Evolutionary conservation across 495 filamentous ascomycete genomes (phyloP).

Genomic region (Daldinia bambusicola): DNA sequence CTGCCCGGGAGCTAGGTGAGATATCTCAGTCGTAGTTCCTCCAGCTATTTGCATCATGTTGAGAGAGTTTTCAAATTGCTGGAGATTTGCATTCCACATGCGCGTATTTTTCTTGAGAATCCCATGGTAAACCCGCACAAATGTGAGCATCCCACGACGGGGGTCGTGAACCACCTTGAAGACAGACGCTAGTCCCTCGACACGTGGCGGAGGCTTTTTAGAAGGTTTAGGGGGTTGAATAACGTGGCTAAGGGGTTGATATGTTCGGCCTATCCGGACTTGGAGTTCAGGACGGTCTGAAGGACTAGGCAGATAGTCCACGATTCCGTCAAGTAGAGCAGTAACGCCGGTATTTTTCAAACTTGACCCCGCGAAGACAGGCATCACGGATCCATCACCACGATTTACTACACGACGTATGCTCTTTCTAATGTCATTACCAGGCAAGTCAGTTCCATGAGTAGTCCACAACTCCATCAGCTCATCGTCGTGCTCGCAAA

Average conservation of each 20-base stretch:
- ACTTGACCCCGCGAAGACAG: conserved; percentile 91
- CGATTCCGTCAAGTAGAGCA: conserved; percentile 87
- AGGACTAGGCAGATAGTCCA: conserved; percentile 87
- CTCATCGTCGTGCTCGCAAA: conserved; percentile 87
- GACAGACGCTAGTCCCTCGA: conserved; percentile 83
- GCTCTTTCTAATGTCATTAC: conserved; percentile 72
- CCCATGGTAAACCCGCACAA: conserved; percentile 91
- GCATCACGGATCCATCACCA: conserved; percentile 72
- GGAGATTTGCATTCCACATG: conserved; percentile 89
- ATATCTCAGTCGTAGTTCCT: conserved; percentile 84
- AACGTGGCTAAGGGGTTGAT: conserved; percentile 63
- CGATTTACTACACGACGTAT: conserved; percentile 78
- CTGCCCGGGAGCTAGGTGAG: conserved; percentile 81
- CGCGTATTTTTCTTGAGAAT: conserved; percentile 74
- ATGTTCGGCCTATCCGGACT: conserved; percentile 70
- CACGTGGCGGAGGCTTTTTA: conserved; percentile 60
- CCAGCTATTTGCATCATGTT: conserved; percentile 92
- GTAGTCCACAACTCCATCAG: conserved; percentile 87
- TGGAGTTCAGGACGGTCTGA: conserved; percentile 80
- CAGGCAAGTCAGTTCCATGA: conserved; percentile 75
- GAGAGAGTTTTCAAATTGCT: conserved; percentile 81
- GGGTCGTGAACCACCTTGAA: conserved; percentile 97
- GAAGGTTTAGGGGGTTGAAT: conserved; percentile 56
- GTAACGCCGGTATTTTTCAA: conserved; percentile 95
- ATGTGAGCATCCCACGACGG: conserved; percentile 87